Conservation (phyloP, 2,329 filamentous ascomycete species). For the Ophiostoma montium region DNA sequence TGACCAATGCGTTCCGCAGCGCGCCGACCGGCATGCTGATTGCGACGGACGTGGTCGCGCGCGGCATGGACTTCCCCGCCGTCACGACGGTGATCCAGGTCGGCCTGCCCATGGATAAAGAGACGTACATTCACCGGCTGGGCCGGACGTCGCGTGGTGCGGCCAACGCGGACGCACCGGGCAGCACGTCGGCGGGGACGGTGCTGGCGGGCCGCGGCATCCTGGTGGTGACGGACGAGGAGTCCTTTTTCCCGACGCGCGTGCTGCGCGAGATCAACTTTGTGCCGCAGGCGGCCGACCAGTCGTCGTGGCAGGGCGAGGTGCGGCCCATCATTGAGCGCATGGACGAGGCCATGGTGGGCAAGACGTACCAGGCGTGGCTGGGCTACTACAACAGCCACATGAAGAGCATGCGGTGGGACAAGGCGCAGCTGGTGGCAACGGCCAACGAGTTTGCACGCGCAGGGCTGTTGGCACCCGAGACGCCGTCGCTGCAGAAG, state of each 20-base stretch:
- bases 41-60: conserved; percentile 56
- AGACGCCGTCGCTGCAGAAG: conserved; percentile 33
- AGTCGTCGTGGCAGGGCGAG: conserved; percentile 25
- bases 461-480: conserved; percentile 31
- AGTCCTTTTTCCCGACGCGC: conserved; percentile 35
- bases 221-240: conserved; percentile 38
- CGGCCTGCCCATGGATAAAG: conserved; percentile 42
- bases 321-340: conserved; percentile 25
- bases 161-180: conserved; percentile 47
- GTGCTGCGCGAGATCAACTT: conserved; percentile 41
- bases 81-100: conserved; percentile 54
- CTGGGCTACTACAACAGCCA: conserved; percentile 41
- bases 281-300: conserved; percentile 28
- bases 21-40: conserved; percentile 40
- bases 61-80: conserved; percentile 60
- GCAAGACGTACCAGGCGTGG: conserved; percentile 42
- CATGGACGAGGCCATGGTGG: conserved; percentile 31
- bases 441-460: conserved; percentile 37
- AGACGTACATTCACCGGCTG: conserved; percentile 54
- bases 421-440: conserved; percentile 30
- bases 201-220: conserved; percentile 42
- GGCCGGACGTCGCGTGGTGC: conserved; percentile 54
- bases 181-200: conserved; percentile 37
- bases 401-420: conserved; percentile 30
- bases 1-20: conserved; percentile 48